Evolutionary conservation across 208 protist genomes (phyloP).

Genomic region (Histomonas meleagridis): DNA sequence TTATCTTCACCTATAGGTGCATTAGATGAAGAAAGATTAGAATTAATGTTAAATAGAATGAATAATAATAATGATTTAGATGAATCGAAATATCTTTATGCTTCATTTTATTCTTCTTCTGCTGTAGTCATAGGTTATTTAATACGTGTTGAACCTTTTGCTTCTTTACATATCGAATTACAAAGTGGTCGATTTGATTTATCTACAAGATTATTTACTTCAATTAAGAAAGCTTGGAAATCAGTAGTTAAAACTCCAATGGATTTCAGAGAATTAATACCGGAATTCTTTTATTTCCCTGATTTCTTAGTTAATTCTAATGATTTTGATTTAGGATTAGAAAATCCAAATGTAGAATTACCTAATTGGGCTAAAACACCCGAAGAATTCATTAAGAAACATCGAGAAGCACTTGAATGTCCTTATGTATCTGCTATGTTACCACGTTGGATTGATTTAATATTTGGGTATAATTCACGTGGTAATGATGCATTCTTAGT

Average conservation of each 20-base stretch:
- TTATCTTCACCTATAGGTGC: conserved; percentile 51
- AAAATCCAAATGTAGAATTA: conserved; percentile 38
- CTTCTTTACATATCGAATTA: conserved; percentile 46
- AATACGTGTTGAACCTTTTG: conserved; percentile 32
- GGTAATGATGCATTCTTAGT: background rate
- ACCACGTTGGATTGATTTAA: conserved; percentile 62
- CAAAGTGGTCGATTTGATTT: conserved; percentile 38
- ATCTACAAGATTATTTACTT: background rate
- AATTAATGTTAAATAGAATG: background rate
- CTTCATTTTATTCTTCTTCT: conserved; percentile 10
- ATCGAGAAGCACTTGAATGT: conserved; percentile 54
- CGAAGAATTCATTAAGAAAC: conserved; percentile 54
- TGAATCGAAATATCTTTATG: conserved; percentile 19
- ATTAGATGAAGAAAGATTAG: background rate
- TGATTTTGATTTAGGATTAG: conserved; percentile 50
- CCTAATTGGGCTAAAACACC: conserved; percentile 40
- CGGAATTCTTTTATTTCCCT: conserved; percentile 60
- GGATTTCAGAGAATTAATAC: conserved; percentile 50
- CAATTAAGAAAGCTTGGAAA: background rate
- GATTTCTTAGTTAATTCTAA: conserved; percentile 54
- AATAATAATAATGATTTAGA: background rate
- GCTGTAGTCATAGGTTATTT: conserved; percentile 32
- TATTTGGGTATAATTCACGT: conserved; percentile 57
- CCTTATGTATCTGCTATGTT: conserved; percentile 50
- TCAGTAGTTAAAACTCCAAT: background rate